Evolutionary conservation across 1,284 basidiomycete species (phyloP).

Genomic region (Pyrrhoderma lamaoense): DNA sequence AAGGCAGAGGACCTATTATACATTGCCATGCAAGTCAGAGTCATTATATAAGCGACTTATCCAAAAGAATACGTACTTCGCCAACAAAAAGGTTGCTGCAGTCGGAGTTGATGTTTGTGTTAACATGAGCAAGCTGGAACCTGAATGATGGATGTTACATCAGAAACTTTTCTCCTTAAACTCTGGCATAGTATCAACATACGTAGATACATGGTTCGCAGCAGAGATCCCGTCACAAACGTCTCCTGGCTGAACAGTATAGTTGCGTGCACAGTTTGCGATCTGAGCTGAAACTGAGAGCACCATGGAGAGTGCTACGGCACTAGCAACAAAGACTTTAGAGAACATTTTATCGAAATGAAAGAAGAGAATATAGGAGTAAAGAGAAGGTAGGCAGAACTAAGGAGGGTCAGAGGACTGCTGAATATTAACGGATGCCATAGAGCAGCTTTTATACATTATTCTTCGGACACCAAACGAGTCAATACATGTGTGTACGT

Average conservation of each 20-base stretch:
- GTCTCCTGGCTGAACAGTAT: constrained; percentile 37
- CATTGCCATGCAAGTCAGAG: background rate
- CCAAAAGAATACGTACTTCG: constrained; percentile 21
- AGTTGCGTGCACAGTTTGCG: constrained; percentile 32
- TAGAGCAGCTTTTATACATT: no score
- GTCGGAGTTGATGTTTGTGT: constrained; percentile 30
- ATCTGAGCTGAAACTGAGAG: constrained; percentile 3
- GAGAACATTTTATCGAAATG: background rate
- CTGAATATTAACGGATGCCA: background rate
- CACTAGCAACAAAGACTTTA: constrained; percentile 1
- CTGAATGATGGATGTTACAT: constrained; percentile 21
- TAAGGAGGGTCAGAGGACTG: background rate
- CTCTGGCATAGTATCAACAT: background rate
- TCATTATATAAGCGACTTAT: background rate
- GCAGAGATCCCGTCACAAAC: constrained; percentile 42
- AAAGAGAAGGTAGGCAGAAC: background rate
- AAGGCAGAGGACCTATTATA: constrained; percentile 33
- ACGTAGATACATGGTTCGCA: constrained; percentile 40
- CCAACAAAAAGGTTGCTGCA: constrained; percentile 40
- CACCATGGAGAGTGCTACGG: background rate
- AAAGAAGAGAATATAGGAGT: background rate
- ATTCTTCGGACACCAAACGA: no score
- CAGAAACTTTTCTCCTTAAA: background rate
- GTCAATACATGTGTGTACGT: no score
- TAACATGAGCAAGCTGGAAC: constrained; percentile 41